Evolutionary conservation across 805 yeast genomes (phyloP).

Genomic region (Saccharomycopsis selenospora): DNA sequence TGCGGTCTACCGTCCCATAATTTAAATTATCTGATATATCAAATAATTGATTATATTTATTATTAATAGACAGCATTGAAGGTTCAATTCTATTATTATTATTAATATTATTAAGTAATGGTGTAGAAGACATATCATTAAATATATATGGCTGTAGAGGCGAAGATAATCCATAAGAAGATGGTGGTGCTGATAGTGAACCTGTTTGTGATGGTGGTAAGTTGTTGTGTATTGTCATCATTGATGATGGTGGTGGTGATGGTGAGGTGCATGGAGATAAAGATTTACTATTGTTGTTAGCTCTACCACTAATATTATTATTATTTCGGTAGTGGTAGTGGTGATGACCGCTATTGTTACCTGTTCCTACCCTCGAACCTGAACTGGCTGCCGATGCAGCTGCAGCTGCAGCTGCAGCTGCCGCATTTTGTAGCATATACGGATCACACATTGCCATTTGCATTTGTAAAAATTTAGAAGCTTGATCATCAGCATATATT

Average conservation of each 20-base stretch:
- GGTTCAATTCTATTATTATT: not conserved
- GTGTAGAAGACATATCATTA: not conserved
- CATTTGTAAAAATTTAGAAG: not conserved
- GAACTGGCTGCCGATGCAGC: not conserved
- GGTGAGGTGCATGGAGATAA: not conserved
- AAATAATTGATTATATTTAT: conserved; percentile 10
- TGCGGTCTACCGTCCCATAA: conserved; percentile 30
- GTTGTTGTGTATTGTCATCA: not conserved
- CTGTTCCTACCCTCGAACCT: too few species aligned
- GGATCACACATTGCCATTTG: not conserved
- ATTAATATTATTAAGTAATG: not conserved
- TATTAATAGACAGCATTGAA: conserved; percentile 1
- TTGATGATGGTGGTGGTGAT: not conserved
- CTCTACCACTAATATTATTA: not conserved
- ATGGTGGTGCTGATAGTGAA: too few species aligned
- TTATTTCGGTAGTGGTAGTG: not conserved
- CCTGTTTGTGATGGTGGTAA: too few species aligned
- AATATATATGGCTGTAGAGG: too few species aligned
- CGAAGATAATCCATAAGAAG: too few species aligned
- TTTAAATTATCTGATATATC: conserved; percentile 1
- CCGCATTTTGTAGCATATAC: conserved; percentile 1
- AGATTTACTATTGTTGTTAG: not conserved
- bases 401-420: not conserved
- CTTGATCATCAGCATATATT: not conserved
- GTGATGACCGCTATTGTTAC: too few species aligned